Percentiles rank a stretch among this genome's conserved stretches.
These are phyloP conservation scores for Cryptococcus amylolentus DNA, from an alignment of 1,284 basidiomycete genomes.

Conservation along the genomic window DNA sequence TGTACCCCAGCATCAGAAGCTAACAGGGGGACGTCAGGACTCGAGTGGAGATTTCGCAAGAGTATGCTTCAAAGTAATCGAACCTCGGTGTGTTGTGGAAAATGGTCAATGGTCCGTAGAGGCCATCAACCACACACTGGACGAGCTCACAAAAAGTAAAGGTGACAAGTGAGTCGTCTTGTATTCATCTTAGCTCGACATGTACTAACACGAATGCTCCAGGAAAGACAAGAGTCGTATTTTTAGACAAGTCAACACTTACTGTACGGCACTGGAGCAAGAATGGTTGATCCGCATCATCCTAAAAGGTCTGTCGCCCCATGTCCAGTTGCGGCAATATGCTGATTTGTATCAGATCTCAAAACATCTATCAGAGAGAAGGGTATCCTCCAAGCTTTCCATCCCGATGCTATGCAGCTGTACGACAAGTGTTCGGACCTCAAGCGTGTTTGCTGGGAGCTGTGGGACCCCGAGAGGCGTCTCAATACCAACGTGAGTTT, in stretches of 20 bases:
- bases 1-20: background rate
- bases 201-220: background rate
- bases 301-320: slow-evolving; percentile 61
- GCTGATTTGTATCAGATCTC: slow-evolving; percentile 39
- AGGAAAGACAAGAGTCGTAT: slow-evolving; percentile 72
- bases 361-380: slow-evolving; percentile 61
- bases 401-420: slow-evolving; percentile 82
- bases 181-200: background rate
- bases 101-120: slow-evolving; percentile 71
- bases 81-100: slow-evolving; percentile 75
- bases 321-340: background rate
- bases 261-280: slow-evolving; percentile 75
- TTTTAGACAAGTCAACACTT: slow-evolving; percentile 70
- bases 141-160: slow-evolving; percentile 57
- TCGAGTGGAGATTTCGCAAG: slow-evolving; percentile 74
- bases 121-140: slow-evolving; percentile 72
- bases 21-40: slow-evolving; percentile 4
- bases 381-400: slow-evolving; percentile 79
- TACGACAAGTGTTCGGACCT: slow-evolving; percentile 94
- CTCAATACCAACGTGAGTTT: slow-evolving; percentile 54
- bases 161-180: slow-evolving; percentile 27
- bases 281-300: slow-evolving; percentile 90
- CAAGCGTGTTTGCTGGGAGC: slow-evolving; percentile 72
- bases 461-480: slow-evolving; percentile 48
- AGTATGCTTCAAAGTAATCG: slow-evolving; percentile 78